A percentile compares a stretch with the other conserved stretches of the same genome.
Conservation (phyloP, 1,284 basidiomycete species). For the Flammula alnicola region DNA sequence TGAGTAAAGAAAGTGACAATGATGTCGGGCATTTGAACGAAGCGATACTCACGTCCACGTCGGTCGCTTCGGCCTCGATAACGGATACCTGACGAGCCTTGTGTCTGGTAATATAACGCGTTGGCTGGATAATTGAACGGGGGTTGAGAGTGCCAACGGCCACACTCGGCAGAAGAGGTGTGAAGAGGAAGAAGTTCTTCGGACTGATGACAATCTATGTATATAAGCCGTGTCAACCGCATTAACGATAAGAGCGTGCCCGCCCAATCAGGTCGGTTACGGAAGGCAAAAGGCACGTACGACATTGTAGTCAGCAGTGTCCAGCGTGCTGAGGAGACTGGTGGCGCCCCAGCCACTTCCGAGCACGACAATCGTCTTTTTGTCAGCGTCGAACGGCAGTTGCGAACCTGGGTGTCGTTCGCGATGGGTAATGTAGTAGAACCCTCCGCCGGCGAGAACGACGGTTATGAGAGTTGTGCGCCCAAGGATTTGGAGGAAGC, state of each 20-base stretch:
- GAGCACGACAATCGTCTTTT: constrained; percentile 93
- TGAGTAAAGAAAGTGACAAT: background rate
- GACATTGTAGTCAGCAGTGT: constrained; percentile 95
- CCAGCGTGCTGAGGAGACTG: constrained; percentile 88
- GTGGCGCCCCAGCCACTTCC: constrained; percentile 98
- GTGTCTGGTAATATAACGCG: constrained; percentile 93
- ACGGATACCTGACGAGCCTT: constrained; percentile 87
- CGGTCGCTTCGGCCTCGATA: constrained; percentile 91
- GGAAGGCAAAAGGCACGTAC: constrained; percentile 49
- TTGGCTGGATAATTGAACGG: constrained; percentile 92
- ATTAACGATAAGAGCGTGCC: too few species aligned
- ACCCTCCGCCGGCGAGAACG: constrained; percentile 60
- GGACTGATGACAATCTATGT: constrained; percentile 95
- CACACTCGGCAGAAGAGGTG: constrained; percentile 91
- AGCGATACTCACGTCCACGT: constrained; percentile 72
- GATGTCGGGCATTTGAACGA: constrained; percentile 6
- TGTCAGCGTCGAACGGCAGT: constrained; percentile 84
- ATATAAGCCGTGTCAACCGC: constrained; percentile 1
- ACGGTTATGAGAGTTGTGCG: constrained; percentile 73
- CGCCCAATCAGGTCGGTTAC: background rate
- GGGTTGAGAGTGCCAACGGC: constrained; percentile 88
- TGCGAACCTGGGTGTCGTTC: constrained; percentile 83
- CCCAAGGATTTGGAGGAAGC: constrained; percentile 70
- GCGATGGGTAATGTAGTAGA: constrained; percentile 81
- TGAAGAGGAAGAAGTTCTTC: constrained; percentile 97